Evolutionary conservation across 768 basidiomycete genomes (phyloP).

Genomic region (Boletus edulis): DNA sequence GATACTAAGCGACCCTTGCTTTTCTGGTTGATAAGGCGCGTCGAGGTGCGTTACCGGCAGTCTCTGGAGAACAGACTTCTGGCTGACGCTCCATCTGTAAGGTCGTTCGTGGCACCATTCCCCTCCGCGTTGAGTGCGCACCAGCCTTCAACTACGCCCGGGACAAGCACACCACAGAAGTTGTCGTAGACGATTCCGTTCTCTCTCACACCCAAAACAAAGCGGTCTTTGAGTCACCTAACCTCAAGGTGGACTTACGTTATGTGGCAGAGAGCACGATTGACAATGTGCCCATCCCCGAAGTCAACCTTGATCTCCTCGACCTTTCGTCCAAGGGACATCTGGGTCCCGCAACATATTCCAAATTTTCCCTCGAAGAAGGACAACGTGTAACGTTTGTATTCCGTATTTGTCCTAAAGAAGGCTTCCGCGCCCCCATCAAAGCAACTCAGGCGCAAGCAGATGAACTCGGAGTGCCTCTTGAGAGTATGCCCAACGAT

Average conservation of each 20-base stretch:
- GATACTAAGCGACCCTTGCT: conserved; percentile 59
- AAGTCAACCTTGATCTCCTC: conserved; percentile 55
- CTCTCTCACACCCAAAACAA: conserved; percentile 46
- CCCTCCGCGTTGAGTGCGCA: conserved; percentile 84
- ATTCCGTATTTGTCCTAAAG: conserved; percentile 65
- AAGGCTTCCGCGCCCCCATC: conserved; percentile 6
- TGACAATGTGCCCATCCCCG: conserved; percentile 49
- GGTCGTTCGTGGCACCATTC: conserved; percentile 80
- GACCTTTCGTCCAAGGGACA: conserved; percentile 73
- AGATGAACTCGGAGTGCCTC: conserved; percentile 43
- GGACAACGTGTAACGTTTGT: conserved; percentile 92
- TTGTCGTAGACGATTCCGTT: conserved; percentile 49
- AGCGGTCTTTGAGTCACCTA: conserved; percentile 58
- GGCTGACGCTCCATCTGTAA: conserved; percentile 20
- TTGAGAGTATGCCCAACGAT: conserved; percentile 35
- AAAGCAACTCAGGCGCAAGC: conserved; percentile 39
- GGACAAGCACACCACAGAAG: conserved; percentile 62
- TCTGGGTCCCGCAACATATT: conserved; percentile 61
- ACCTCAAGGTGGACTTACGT: conserved; percentile 69
- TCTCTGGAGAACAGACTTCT: neutral
- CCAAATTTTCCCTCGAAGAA: conserved; percentile 65
- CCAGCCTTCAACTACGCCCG: conserved; percentile 97
- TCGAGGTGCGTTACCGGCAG: conserved; percentile 49
- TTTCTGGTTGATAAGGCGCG: conserved; percentile 80
- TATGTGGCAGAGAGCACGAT: conserved; percentile 62